A percentile compares a stretch with the other conserved stretches of the same genome.
Conservation (phyloP, 768 basidiomycete genomes). For the Bullera alba region DNA sequence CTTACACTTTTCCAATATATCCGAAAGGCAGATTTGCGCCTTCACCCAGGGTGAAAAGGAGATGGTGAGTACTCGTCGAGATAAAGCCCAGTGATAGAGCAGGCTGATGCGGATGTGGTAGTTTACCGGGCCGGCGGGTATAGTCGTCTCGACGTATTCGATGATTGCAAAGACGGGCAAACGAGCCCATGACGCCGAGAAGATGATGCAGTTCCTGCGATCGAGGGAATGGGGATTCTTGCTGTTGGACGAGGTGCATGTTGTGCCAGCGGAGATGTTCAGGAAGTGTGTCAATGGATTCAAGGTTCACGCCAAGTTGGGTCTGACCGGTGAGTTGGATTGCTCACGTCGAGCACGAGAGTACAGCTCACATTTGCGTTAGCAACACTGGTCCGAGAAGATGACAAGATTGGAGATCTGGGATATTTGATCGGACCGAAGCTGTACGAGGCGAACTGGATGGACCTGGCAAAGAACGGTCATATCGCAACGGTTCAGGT, state of each 20-base stretch:
- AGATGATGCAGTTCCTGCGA: constrained; percentile 99
- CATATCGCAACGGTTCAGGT: constrained; percentile 99
- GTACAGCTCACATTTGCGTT: constrained; percentile 1
- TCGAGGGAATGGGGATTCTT: constrained; percentile 99
- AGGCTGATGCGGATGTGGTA: constrained; percentile 38
- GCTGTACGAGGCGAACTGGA: constrained; percentile 99
- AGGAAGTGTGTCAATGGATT: constrained; percentile 94
- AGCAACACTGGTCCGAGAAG: constrained; percentile 98
- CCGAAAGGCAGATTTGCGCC: constrained; percentile 89
- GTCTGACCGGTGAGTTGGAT: constrained; percentile 68
- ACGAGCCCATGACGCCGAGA: constrained; percentile 96
- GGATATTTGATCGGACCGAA: constrained; percentile 99
- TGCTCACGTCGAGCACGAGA: background rate
- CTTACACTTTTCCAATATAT: constrained; percentile 97
- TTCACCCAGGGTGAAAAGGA: constrained; percentile 97
- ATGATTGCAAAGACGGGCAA: constrained; percentile 99
- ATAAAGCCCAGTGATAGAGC: background rate
- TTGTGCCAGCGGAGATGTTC: constrained; percentile 98
- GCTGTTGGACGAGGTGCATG: constrained; percentile 94
- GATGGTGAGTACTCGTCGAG: constrained; percentile 54
- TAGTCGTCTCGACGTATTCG: constrained; percentile 97
- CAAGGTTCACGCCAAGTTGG: constrained; percentile 97
- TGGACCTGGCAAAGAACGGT: constrained; percentile 98
- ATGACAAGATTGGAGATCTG: constrained; percentile 95
- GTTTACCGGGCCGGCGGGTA: constrained; percentile 96